phyloP scores from a whole-genome alignment of 768 basidiomycete genomes.

The Suillus variegatus region DNA sequence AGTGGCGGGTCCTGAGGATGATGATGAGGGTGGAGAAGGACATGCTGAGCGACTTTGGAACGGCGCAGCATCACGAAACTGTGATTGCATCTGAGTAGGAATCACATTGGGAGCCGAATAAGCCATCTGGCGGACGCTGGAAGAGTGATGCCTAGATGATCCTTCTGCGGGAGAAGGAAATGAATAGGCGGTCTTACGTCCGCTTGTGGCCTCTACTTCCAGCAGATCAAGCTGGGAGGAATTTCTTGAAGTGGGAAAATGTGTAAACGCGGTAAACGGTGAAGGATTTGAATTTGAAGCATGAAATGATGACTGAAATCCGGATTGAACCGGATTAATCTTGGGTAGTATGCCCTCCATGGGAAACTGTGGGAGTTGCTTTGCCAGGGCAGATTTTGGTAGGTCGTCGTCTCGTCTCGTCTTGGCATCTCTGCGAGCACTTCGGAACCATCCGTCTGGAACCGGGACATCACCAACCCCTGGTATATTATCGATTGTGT shows the following conservation, averaged over 20 bases:
- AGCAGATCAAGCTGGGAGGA: conserved; percentile 25
- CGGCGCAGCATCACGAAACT: conserved; percentile 22
- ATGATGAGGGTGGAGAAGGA: conserved; percentile 36
- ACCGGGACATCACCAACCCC: conserved; percentile 65
- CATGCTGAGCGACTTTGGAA: conserved; percentile 26
- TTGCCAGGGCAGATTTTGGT: conserved; percentile 50
- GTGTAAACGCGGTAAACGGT: conserved; percentile 25
- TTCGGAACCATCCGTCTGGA: conserved; percentile 78
- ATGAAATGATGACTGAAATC: conserved; percentile 23
- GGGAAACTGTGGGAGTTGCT: conserved; percentile 34
- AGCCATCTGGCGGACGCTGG: conserved; percentile 28
- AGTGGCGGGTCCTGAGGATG: conserved; percentile 40
- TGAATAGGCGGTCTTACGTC: conserved; percentile 31
- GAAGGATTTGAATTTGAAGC: conserved; percentile 19
- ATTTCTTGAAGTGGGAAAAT: conserved; percentile 34
- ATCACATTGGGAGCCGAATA: conserved; percentile 35
- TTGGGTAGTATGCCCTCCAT: conserved; percentile 30
- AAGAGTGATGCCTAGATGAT: conserved; percentile 16
- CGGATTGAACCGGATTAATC: conserved; percentile 15
- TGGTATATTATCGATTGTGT: conserved; percentile 70
- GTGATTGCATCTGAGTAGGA: conserved; percentile 10
- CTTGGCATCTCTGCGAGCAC: conserved; percentile 69
- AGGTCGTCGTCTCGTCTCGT: conserved; percentile 39
- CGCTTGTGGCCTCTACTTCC: conserved; percentile 17
- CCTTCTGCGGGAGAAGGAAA: conserved; percentile 29